Evolutionary conservation across 257 asterid species (phyloP).

Genomic region (Plectranthus barbatus): DNA sequence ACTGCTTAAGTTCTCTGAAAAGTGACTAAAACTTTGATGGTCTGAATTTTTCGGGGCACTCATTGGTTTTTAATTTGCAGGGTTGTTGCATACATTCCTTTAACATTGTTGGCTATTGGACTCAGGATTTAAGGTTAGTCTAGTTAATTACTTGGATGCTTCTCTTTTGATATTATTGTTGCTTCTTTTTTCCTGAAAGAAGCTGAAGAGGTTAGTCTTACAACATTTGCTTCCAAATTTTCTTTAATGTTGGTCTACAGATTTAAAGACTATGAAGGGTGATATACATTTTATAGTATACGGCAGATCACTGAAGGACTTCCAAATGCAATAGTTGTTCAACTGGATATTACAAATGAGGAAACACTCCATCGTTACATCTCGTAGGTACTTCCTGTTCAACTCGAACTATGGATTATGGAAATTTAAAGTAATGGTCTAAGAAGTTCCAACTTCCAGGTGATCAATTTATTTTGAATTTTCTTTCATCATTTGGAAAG

Average conservation of each 20-base stretch:
- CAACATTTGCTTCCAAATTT: not conserved
- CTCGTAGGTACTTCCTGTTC: constrained; percentile 42
- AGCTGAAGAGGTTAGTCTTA: constrained; percentile 68
- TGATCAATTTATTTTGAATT: not conserved
- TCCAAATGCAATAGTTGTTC: constrained; percentile 67
- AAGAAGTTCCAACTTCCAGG: not conserved
- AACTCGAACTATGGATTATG: not conserved
- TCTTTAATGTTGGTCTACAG: too few species aligned
- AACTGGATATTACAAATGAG: constrained; percentile 57
- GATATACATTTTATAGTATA: constrained; percentile 5
- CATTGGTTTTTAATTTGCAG: constrained; percentile 36
- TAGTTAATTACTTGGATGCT: too few species aligned
- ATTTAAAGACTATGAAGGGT: not conserved
- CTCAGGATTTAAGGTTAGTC: too few species aligned
- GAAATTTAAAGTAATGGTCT: not conserved
- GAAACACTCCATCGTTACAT: constrained; percentile 43
- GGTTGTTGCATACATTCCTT: constrained; percentile 89
- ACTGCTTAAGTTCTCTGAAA: not conserved
- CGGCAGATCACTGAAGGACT: constrained; percentile 66
- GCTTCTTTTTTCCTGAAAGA: constrained; percentile 88
- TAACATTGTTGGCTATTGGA: constrained; percentile 87
- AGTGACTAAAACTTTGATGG: not conserved
- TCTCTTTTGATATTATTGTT: constrained; percentile 56
- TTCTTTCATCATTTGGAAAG: not conserved
- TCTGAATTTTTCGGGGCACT: not conserved